These are phyloP conservation scores for bread wheat (Triticum aestivum) DNA, from an alignment of 176 grass and related monocot genomes.

Conservation along the genomic window IWGSC_CS_RefSeq_v2.1 NC_057798.1:45387751-45388250, in stretches of 20 bases:
- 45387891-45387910: no score
- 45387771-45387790: neutral
- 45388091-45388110: constrained; percentile 7
- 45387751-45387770: neutral
- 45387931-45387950: neutral
- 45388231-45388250: no score
- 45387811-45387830: neutral
- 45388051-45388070: constrained; percentile 25
- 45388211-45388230: neutral
- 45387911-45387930: no score
- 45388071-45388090: constrained; percentile 22
- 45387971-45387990: constrained; percentile 5
- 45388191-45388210: neutral
- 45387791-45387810: neutral
- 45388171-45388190: neutral
- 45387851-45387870: neutral
- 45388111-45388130: constrained; percentile 36
- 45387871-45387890: neutral
- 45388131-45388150: constrained; percentile 20
- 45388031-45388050: constrained; percentile 15
- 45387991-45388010: constrained; percentile 12
- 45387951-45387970: neutral
- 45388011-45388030: constrained; percentile 16
- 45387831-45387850: constrained; percentile 4
- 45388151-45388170: neutral